phyloP scores from a whole-genome alignment of 2,329 filamentous ascomycete species.

The Graphium sp. region DNA sequence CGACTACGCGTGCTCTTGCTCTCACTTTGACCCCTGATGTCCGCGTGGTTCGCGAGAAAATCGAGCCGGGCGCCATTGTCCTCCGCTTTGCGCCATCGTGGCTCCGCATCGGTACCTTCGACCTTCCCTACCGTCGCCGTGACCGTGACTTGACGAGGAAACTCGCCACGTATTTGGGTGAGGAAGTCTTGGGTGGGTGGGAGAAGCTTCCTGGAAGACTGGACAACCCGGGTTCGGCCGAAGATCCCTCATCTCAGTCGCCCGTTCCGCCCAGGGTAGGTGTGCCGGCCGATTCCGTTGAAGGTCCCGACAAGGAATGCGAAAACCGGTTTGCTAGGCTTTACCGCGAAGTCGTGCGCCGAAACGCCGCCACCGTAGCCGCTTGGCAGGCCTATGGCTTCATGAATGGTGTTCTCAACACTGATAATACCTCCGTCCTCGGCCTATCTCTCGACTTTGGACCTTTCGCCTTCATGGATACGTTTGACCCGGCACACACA shows the following conservation, averaged over 20 bases:
- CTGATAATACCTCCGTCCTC: conserved; percentile 86
- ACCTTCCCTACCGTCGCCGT: conserved; percentile 68
- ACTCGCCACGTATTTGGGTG: conserved; percentile 68
- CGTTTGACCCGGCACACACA: conserved; percentile 87
- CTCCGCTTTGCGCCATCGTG: conserved; percentile 81
- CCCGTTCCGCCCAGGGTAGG: conserved; percentile 26
- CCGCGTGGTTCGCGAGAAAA: conserved; percentile 58
- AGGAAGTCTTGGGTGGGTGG: conserved; percentile 81
- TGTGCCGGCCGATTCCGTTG: conserved; percentile 36
- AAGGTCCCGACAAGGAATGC: conserved; percentile 50
- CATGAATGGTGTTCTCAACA: conserved; percentile 96
- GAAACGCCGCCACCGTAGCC: conserved; percentile 78
- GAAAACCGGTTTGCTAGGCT: conserved; percentile 80
- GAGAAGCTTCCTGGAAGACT: conserved; percentile 54
- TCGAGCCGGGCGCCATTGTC: conserved; percentile 87
- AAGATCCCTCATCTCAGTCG: no score
- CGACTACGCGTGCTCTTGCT: conserved; percentile 72
- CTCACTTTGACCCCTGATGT: conserved; percentile 60
- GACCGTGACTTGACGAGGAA: conserved; percentile 59
- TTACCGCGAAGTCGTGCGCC: conserved; percentile 71
- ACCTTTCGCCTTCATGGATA: conserved; percentile 94
- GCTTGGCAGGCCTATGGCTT: conserved; percentile 98
- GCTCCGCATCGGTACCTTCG: conserved; percentile 90
- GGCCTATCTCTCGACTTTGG: conserved; percentile 89
- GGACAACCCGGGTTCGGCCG: conserved; percentile 30